Percentiles rank a stretch among this genome's conserved stretches.
Conservation (phyloP, 2,329 filamentous ascomycete genomes). For the Fusarium newnesense region DNA sequence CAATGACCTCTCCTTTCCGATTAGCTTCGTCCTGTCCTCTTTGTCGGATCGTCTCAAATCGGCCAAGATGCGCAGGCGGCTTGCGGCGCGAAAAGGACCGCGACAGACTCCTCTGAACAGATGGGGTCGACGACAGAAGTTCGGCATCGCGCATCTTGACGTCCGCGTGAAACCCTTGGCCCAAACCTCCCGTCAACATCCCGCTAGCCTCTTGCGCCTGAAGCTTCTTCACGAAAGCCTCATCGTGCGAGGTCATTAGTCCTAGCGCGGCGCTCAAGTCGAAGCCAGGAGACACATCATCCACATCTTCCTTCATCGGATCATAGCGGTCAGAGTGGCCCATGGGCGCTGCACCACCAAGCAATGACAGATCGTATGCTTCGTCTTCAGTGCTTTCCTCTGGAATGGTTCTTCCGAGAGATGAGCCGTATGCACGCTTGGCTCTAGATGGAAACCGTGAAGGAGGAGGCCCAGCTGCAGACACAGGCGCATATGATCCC, state of each 20-base stretch:
- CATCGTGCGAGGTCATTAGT: slow-evolving; percentile 56
- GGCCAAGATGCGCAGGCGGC: slow-evolving; percentile 38
- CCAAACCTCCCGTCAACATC: slow-evolving; percentile 67
- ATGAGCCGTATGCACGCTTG: slow-evolving; percentile 42
- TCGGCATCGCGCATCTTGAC: slow-evolving; percentile 60
- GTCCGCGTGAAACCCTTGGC: slow-evolving; percentile 62
- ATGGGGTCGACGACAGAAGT: slow-evolving; percentile 53
- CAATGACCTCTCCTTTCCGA: slow-evolving; percentile 67
- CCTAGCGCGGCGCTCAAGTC: slow-evolving; percentile 60
- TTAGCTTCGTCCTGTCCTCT: slow-evolving; percentile 69
- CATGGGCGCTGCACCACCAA: slow-evolving; percentile 55
- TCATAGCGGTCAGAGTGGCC: slow-evolving; percentile 48
- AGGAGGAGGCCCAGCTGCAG: slow-evolving; percentile 29
- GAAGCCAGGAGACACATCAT: slow-evolving; percentile 51
- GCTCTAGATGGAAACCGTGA: slow-evolving; percentile 39
- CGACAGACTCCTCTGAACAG: slow-evolving; percentile 50
- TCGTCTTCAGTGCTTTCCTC: slow-evolving; percentile 54
- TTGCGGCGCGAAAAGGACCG: slow-evolving; percentile 55
- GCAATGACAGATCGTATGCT: slow-evolving; percentile 56
- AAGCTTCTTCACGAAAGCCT: slow-evolving; percentile 56
- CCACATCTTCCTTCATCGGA: slow-evolving; percentile 43
- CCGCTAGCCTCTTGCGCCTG: slow-evolving; percentile 66
- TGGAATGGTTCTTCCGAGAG: slow-evolving; percentile 39
- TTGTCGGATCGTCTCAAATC: slow-evolving; percentile 57
- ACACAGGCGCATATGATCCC: slow-evolving; percentile 45